Conservation (phyloP, 257 asterid species). For the Scutellaria barbata region DNA sequence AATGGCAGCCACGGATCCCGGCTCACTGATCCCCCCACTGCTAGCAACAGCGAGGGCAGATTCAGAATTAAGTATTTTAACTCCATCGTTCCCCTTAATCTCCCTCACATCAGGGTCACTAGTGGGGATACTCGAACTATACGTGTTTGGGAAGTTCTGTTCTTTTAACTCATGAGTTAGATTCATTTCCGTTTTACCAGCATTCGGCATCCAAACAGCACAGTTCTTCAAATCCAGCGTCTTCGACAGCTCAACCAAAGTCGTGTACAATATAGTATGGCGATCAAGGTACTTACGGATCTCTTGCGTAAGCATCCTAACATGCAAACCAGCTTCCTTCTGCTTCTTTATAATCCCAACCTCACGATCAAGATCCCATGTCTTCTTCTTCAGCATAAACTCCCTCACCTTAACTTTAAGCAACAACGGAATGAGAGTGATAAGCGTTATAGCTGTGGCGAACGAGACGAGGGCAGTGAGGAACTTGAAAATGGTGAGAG, state of each 20-base stretch:
- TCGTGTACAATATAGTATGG: slow-evolving; percentile 78
- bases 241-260: slow-evolving; percentile 86
- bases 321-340: slow-evolving; percentile 80
- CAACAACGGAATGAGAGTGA: slow-evolving; percentile 72
- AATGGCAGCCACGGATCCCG: slow-evolving; percentile 84
- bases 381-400: slow-evolving; percentile 72
- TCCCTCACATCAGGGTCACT: slow-evolving; percentile 67
- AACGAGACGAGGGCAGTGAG: slow-evolving; percentile 86
- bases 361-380: slow-evolving; percentile 85
- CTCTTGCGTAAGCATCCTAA: slow-evolving; percentile 94
- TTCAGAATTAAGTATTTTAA: slow-evolving; percentile 60
- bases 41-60: slow-evolving; percentile 84
- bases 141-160: slow-evolving; percentile 39
- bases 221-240: slow-evolving; percentile 77
- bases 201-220: slow-evolving; percentile 92
- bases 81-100: slow-evolving; percentile 65
- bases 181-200: slow-evolving; percentile 62
- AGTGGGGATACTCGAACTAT: slow-evolving; percentile 45
- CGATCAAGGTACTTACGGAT: slow-evolving; percentile 86
- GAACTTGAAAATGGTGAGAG: slow-evolving; percentile 73
- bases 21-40: slow-evolving; percentile 58
- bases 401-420: slow-evolving; percentile 86
- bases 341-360: slow-evolving; percentile 73
- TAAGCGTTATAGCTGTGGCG: slow-evolving; percentile 82
- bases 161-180: slow-evolving; percentile 67